phyloP scores from a whole-genome alignment of 2,329 filamentous ascomycete genomes.

The Grosmannia serpens region DNA sequence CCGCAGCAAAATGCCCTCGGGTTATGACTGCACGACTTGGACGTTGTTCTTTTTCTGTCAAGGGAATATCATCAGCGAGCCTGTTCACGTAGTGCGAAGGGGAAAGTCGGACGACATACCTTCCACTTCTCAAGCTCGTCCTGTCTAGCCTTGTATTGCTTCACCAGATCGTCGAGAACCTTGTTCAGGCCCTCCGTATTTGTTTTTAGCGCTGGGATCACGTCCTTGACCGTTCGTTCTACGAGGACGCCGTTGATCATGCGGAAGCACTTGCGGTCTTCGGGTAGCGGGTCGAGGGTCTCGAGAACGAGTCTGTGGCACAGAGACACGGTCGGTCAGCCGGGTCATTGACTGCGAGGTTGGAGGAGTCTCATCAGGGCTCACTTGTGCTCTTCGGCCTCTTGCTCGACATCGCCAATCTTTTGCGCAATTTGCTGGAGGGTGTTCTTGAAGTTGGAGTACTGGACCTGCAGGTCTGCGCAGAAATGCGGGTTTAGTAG shows the following conservation, averaged over 20 bases:
- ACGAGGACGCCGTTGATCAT: slow-evolving; percentile 97
- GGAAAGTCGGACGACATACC: slow-evolving; percentile 41
- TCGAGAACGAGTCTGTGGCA: slow-evolving; percentile 77
- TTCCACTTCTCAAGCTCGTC: slow-evolving; percentile 97
- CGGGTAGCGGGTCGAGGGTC: slow-evolving; percentile 70
- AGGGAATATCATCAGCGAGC: neutral
- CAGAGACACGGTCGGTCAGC: neutral
- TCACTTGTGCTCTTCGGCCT: slow-evolving; percentile 96
- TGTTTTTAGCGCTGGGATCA: slow-evolving; percentile 80
- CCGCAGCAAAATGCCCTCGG: neutral
- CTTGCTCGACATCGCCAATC: slow-evolving; percentile 95
- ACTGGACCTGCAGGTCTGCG: slow-evolving; percentile 67
- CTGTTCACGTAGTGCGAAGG: neutral
- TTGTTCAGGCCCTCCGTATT: slow-evolving; percentile 92
- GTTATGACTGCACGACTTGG: slow-evolving; percentile 68
- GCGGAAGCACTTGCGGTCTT: slow-evolving; percentile 91
- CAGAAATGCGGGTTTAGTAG: neutral
- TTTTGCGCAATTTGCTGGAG: slow-evolving; percentile 91
- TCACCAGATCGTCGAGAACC: slow-evolving; percentile 85
- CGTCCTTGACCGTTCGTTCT: slow-evolving; percentile 86
- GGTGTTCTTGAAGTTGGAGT: slow-evolving; percentile 64
- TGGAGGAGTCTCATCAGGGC: slow-evolving; percentile 19
- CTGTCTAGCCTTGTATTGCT: slow-evolving; percentile 93
- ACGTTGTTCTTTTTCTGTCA: slow-evolving; percentile 83
- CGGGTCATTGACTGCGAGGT: neutral